Evolutionary conservation across 208 protist species (phyloP).

Genomic region (Zelonia costaricensis): DNA sequence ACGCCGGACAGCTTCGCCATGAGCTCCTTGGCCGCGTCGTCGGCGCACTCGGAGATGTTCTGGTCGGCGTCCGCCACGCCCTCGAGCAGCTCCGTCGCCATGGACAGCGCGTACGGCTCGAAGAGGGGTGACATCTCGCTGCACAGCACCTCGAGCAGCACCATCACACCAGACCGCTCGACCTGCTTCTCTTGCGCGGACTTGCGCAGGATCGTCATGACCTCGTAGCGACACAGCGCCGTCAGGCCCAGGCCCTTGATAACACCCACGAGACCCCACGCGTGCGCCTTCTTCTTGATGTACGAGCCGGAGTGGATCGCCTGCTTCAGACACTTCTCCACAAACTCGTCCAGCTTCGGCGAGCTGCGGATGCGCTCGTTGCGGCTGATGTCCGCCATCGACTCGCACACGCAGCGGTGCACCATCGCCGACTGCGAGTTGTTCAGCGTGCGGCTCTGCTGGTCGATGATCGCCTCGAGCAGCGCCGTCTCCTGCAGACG

Average conservation of each 20-base stretch:
- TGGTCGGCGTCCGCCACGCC: conserved; percentile 81
- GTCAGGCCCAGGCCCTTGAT: conserved; percentile 80
- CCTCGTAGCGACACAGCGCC: conserved; percentile 70
- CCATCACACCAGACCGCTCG: conserved; percentile 83
- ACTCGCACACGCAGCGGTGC: conserved; percentile 87
- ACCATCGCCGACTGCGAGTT: conserved; percentile 90
- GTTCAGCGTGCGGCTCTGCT: conserved; percentile 86
- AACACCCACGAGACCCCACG: conserved; percentile 85
- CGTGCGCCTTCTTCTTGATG: conserved; percentile 93
- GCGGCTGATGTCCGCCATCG: conserved; percentile 86
- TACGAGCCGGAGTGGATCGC: conserved; percentile 84
- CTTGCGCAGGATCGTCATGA: conserved; percentile 66
- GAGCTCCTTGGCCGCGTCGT: conserved; percentile 83
- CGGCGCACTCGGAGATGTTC: conserved; percentile 87
- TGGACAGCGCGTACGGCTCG: conserved; percentile 87
- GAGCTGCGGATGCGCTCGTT: conserved; percentile 67
- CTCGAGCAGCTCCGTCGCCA: conserved; percentile 72
- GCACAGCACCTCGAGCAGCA: conserved; percentile 85
- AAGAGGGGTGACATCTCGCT: conserved; percentile 75
- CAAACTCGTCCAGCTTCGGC: conserved; percentile 85
- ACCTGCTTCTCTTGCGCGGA: conserved; percentile 70
- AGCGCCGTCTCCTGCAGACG: conserved; percentile 80
- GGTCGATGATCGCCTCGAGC: conserved; percentile 87
- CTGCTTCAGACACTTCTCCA: conserved; percentile 91
- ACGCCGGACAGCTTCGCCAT: conserved; percentile 80